Base-by-base conservation (phyloP, 768 basidiomycete species). In the Gloeopeniophorella convolvens region DNA sequence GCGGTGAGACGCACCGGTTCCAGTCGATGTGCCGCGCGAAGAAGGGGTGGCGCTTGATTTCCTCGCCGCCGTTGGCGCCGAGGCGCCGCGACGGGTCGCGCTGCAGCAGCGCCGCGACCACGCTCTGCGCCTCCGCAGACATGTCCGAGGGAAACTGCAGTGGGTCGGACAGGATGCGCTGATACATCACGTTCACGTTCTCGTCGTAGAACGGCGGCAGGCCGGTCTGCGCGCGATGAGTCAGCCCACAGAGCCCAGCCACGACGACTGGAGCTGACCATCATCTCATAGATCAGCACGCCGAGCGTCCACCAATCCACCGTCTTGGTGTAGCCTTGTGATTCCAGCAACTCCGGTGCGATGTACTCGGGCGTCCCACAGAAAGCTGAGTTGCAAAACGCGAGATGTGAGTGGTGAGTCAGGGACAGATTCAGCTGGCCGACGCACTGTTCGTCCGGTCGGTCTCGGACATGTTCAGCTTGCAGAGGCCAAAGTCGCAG, bases 281-380 rank as follows among this genome's bases (percentile, higher is more conserved):
- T 89, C 88, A 97, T 95, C 70, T 99, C 95, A 62, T 91, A 98
- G 36, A 98, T 75, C 45, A 99, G 76, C 16, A 98, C 94, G 30
- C 95, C 96, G 4, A 97, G 74, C 1, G 95, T 98, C 95, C 90
- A 94, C 95, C 95, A 99, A 62, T 99, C 95, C 13, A 99, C 96
- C 0, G 95, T 96, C 63, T 94, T 94, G 4, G 92, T 95, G 69
- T 99, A 97, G 1, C 96, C 95, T 62, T 91, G 88, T 55, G 89
- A 96, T 64, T 94, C 91, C 55, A 99, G 79, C 31, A 99, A 79
- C 65, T 99, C 95, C 0, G 95, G 95, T 7, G 94, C 93, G 61
- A 98, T 98, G 68, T 98, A 98, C 66, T 99, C 95, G 1, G 95
- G 95, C 5, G 95, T 99, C 6, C 95, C 95, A 62, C 95, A 99